Conservation (phyloP, 805 yeast genomes). For the Ogataea siamensis region DNA sequence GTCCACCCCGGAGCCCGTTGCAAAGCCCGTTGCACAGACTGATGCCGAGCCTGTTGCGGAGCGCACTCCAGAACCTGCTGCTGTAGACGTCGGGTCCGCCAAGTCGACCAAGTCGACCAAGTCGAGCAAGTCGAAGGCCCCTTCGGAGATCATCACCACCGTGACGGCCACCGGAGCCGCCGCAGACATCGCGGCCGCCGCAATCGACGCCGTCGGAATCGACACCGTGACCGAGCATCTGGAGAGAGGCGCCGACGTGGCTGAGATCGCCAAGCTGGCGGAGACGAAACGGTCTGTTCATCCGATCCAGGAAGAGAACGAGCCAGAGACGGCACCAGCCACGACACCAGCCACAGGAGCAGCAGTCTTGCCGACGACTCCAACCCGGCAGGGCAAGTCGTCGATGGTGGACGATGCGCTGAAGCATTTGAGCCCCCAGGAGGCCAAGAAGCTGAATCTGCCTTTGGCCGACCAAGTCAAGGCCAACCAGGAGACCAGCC, state of each 20-base stretch:
- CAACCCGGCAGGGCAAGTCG: constrained; percentile 21
- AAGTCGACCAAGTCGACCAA: not conserved
- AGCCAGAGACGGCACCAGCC: constrained; percentile 13
- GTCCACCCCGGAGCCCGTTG: too few species aligned
- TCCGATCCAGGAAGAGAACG: constrained; percentile 34
- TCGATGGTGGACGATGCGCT: constrained; percentile 36
- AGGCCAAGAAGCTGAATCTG: constrained; percentile 29
- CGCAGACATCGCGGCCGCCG: constrained; percentile 21
- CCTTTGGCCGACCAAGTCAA: constrained; percentile 30
- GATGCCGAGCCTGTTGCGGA: too few species aligned
- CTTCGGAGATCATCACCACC: constrained; percentile 16
- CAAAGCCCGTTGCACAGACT: too few species aligned
- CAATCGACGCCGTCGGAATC: constrained; percentile 26
- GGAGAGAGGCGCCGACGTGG: constrained; percentile 17
- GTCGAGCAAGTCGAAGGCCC: not conserved
- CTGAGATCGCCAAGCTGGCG: constrained; percentile 8
- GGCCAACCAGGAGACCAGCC: constrained; percentile 32
- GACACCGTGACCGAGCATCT: constrained; percentile 22
- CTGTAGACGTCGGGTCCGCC: not conserved
- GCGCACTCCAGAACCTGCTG: too few species aligned
- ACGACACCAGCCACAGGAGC: too few species aligned
- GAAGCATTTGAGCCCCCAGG: constrained; percentile 29
- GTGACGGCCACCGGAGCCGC: constrained; percentile 25
- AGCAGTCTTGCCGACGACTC: constrained; percentile 13
- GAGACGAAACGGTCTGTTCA: constrained; percentile 28